These are phyloP conservation scores for Alnus glutinosa DNA, from an alignment of 306 rosid species.

Conservation along the genomic window DNA sequence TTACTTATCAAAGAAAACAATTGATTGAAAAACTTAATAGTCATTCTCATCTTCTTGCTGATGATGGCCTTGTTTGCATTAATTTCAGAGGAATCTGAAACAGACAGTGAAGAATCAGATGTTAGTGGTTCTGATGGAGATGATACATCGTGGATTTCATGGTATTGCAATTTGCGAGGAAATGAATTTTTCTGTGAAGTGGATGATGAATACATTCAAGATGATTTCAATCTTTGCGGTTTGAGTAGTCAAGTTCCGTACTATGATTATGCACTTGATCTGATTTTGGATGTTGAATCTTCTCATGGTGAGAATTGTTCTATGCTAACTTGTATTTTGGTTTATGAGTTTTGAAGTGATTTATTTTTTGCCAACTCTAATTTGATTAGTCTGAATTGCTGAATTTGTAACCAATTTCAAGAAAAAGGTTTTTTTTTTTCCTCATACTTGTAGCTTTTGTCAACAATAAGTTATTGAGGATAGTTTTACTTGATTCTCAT, in stretches of 20 bases:
- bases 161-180: slow-evolving; percentile 99
- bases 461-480: neutral
- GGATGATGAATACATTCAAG: slow-evolving; percentile 96
- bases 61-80: slow-evolving; percentile 21
- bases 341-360: neutral
- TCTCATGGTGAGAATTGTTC: slow-evolving; percentile 71
- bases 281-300: slow-evolving; percentile 94
- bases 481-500: neutral
- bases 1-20: neutral
- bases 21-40: neutral
- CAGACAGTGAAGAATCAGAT: slow-evolving; percentile 95
- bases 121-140: slow-evolving; percentile 98
- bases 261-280: slow-evolving; percentile 96
- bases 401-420: neutral
- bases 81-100: slow-evolving; percentile 90
- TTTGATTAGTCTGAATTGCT: neutral
- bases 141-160: slow-evolving; percentile 96
- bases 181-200: slow-evolving; percentile 97
- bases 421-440: neutral
- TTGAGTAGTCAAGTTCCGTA: slow-evolving; percentile 99
- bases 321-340: neutral
- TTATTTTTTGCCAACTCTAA: neutral
- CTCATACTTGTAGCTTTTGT: neutral
- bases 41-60: neutral
- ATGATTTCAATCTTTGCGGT: slow-evolving; percentile 92